phyloP scores from a whole-genome alignment of 495 filamentous ascomycete genomes.

The Aspergillus sclerotiicarbonarius region DNA sequence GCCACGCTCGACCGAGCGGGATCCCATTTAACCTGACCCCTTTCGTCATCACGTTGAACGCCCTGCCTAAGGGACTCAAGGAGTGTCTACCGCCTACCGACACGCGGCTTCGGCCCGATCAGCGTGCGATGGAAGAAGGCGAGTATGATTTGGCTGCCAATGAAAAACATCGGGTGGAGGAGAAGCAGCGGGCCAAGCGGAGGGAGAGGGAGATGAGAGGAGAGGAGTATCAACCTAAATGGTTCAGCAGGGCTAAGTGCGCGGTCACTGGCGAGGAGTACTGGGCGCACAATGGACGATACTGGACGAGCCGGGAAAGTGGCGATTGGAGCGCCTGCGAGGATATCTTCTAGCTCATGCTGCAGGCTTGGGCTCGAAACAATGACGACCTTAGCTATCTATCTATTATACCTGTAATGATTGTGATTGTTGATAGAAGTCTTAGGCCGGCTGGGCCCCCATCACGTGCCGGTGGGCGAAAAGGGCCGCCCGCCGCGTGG shows the following conservation, averaged over 20 bases:
- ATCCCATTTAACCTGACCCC: slow-evolving; percentile 97
- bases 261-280: slow-evolving; percentile 83
- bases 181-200: slow-evolving; percentile 81
- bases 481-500: neutral
- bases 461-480: neutral
- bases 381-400: neutral
- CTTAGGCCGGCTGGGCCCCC: neutral
- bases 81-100: slow-evolving; percentile 85
- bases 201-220: slow-evolving; percentile 70
- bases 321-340: slow-evolving; percentile 57
- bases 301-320: slow-evolving; percentile 66
- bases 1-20: slow-evolving; percentile 71
- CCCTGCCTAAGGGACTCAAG: slow-evolving; percentile 70
- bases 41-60: slow-evolving; percentile 92
- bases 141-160: slow-evolving; percentile 87
- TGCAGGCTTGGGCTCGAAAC: neutral
- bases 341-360: slow-evolving; percentile 58
- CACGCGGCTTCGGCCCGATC: slow-evolving; percentile 85
- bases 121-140: slow-evolving; percentile 98
- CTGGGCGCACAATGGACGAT: slow-evolving; percentile 85
- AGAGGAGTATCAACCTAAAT: slow-evolving; percentile 78
- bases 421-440: neutral
- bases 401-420: neutral
- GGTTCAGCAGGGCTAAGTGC: slow-evolving; percentile 74
- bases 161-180: slow-evolving; percentile 94